Evolutionary conservation across 805 yeast genomes (phyloP).

Genomic region (Hanseniaspora hatyaiensis): DNA sequence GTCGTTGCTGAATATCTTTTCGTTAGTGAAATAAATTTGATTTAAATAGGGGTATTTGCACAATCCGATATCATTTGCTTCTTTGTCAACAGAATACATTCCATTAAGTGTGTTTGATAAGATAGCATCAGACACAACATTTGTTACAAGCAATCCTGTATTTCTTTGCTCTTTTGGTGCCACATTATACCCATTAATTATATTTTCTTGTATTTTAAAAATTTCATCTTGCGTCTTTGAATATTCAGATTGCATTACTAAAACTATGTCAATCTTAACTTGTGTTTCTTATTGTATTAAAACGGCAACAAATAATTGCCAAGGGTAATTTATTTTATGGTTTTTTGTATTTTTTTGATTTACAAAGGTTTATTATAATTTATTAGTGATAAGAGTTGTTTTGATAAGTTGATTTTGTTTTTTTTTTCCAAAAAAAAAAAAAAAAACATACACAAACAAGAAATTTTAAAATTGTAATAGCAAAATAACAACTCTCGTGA

Average conservation of each 20-base stretch:
- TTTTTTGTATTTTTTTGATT: no score
- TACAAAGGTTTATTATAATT: no score
- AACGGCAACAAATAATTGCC: no score
- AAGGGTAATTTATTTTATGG: no score
- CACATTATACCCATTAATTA: constrained; percentile 22
- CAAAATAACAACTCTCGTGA: no score
- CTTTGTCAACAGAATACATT: not conserved
- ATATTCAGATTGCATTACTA: constrained; percentile 9
- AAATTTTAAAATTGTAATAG: no score
- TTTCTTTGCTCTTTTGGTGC: constrained; percentile 17
- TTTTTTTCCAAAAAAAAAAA: no score
- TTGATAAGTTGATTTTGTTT: no score
- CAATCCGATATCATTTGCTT: not conserved
- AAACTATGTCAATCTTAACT: no score
- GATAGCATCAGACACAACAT: not conserved
- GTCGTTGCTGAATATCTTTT: constrained; percentile 1
- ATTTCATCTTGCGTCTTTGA: constrained; percentile 28
- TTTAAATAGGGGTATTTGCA: constrained; percentile 3
- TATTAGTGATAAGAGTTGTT: no score
- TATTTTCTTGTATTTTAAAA: constrained; percentile 27
- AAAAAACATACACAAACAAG: no score
- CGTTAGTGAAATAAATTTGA: not conserved
- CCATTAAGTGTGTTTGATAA: not conserved
- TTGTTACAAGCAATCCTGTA: not conserved
- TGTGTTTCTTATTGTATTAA: no score